These are phyloP conservation scores for Clarireedia monteithiana DNA, from an alignment of 2,329 filamentous ascomycete genomes.

Conservation along the genomic window DNA sequence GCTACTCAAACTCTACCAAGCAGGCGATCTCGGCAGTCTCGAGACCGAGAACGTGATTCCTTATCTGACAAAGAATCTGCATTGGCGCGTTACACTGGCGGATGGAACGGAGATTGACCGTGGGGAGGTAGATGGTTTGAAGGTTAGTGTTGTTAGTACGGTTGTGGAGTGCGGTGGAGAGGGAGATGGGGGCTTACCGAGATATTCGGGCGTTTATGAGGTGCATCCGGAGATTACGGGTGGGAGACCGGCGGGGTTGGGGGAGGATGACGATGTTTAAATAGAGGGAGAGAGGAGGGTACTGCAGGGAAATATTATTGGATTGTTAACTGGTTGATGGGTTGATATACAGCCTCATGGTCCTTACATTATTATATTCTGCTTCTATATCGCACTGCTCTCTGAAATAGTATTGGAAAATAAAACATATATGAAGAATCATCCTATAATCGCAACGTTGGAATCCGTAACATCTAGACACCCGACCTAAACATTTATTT, in stretches of 20 bases:
- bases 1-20: conserved; percentile 26
- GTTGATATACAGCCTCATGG: too few species aligned
- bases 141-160: conserved; percentile 24
- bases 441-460: too few species aligned
- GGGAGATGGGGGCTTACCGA: conserved; percentile 15
- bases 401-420: too few species aligned
- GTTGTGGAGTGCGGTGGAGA: conserved; percentile 17
- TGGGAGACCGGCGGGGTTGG: conserved; percentile 19
- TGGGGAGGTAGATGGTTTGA: conserved; percentile 22
- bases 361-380: too few species aligned
- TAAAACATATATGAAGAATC: too few species aligned
- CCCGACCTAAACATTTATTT: too few species aligned
- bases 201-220: conserved; percentile 24
- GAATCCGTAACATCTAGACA: too few species aligned
- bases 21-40: conserved; percentile 25
- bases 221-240: conserved; percentile 24
- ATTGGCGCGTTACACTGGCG: conserved; percentile 24
- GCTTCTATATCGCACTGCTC: too few species aligned
- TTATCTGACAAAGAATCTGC: conserved; percentile 26
- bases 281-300: neutral
- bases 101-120: conserved; percentile 19
- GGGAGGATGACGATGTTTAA: conserved; percentile 5
- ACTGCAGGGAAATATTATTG: too few species aligned
- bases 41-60: conserved; percentile 27
- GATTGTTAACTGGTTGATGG: too few species aligned